These are phyloP conservation scores for Eustoma russellianum DNA, from an alignment of 257 asterid genomes.

Conservation along the genomic window DNA sequence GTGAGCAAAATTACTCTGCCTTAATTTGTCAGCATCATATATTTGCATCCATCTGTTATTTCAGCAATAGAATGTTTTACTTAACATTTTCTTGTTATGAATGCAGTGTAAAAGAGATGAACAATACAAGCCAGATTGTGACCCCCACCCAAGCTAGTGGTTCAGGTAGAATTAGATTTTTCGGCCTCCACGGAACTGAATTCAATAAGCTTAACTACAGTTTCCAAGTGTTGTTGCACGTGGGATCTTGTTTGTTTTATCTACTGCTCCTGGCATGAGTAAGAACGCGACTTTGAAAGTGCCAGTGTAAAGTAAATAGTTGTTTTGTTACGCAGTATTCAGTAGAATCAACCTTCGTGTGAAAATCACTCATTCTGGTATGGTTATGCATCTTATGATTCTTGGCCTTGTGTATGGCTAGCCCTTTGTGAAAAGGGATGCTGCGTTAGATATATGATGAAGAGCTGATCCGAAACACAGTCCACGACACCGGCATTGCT, in stretches of 20 bases:
- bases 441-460: too few relatives aligned
- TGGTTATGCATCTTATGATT: too few relatives aligned
- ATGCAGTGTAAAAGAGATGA: constrained; percentile 59
- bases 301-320: too few relatives aligned
- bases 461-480: too few relatives aligned
- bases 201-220: constrained; percentile 14
- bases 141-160: constrained; percentile 59
- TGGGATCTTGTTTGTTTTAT: constrained; percentile 31
- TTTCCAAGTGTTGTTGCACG: constrained; percentile 20
- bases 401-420: constrained; percentile 17
- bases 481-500: too few relatives aligned
- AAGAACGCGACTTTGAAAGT: background rate
- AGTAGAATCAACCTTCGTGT: too few relatives aligned
- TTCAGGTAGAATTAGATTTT: constrained; percentile 27
- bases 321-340: too few relatives aligned
- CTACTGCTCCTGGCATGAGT: constrained; percentile 37
- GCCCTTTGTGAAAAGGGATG: constrained; percentile 15
- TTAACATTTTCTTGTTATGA: constrained; percentile 3
- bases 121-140: constrained; percentile 56
- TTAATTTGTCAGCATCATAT: constrained; percentile 14
- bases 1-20: too few relatives aligned
- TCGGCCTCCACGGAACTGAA: constrained; percentile 23
- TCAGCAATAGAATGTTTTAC: background rate
- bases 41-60: too few relatives aligned
- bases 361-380: constrained; percentile 12